Percentiles rank a stretch among this genome's conserved stretches.
Evolutionary conservation across 805 yeast genomes (phyloP).

Genomic region (Lipomyces oligophaga): DNA sequence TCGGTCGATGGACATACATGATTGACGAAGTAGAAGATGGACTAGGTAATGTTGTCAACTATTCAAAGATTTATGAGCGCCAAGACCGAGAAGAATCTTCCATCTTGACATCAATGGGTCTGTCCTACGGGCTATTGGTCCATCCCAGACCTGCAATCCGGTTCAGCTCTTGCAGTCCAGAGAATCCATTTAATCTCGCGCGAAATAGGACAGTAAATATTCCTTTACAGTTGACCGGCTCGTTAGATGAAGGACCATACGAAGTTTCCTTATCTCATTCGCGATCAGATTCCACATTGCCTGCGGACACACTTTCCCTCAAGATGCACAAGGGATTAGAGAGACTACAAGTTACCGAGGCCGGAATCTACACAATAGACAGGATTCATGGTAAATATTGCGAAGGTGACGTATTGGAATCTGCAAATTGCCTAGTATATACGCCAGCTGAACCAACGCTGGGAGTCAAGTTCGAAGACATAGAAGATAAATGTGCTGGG

Average conservation of each 20-base stretch:
- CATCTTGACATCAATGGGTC: conserved; percentile 38
- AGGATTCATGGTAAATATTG: conserved; percentile 60
- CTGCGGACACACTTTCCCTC: neutral
- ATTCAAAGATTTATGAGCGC: conserved; percentile 25
- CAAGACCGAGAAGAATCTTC: conserved; percentile 33
- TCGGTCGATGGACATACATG: conserved; percentile 55
- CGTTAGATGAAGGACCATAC: conserved; percentile 47
- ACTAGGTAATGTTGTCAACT: conserved; percentile 53
- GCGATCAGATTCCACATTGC: neutral
- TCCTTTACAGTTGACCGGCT: conserved; percentile 29
- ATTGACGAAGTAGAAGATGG: conserved; percentile 62
- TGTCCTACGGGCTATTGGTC: conserved; percentile 47
- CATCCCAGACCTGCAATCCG: conserved; percentile 55
- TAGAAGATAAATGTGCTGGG: conserved; percentile 86
- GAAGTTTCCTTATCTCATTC: conserved; percentile 36
- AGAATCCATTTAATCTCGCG: conserved; percentile 34
- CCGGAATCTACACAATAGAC: conserved; percentile 64
- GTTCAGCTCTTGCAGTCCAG: conserved; percentile 37
- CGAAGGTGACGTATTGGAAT: conserved; percentile 59
- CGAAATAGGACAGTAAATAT: conserved; percentile 31
- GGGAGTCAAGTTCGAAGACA: conserved; percentile 47
- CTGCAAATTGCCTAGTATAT: conserved; percentile 53
- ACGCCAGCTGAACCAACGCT: conserved; percentile 54
- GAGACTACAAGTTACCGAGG: conserved; percentile 43
- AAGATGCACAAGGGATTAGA: conserved; percentile 16